phyloP scores from a whole-genome alignment of 202 grass and related monocot genomes.

The Miscanthus sacchariflorus region DNA sequence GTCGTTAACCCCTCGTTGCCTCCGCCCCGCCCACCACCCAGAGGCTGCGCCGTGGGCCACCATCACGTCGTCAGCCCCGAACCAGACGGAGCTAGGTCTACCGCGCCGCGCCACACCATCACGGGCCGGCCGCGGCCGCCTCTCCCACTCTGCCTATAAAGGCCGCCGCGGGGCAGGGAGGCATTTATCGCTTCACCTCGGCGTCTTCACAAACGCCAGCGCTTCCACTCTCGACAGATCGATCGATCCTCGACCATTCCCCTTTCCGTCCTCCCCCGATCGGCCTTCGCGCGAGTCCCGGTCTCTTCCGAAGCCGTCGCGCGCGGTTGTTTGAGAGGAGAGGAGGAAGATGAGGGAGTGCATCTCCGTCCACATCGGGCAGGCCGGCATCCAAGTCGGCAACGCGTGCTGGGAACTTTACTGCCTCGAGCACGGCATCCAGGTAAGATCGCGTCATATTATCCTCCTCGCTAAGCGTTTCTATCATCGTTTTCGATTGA shows the following conservation, averaged over 20 bases:
- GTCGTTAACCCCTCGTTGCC: background rate
- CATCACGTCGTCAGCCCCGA: background rate
- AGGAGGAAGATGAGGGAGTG: constrained; percentile 85
- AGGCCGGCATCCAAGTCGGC: constrained; percentile 96
- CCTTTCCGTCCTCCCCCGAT: background rate
- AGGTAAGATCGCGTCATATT: constrained; percentile 36
- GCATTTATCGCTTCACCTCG: background rate
- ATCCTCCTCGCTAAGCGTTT: background rate
- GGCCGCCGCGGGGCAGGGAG: background rate
- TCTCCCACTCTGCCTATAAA: constrained; percentile 39
- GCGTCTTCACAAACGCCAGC: constrained; percentile 84
- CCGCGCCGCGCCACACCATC: background rate
- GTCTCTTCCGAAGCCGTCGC: background rate
- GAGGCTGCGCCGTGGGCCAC: background rate
- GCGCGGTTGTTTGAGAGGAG: background rate
- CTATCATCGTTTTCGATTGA: background rate
- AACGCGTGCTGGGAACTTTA: constrained; percentile 98
- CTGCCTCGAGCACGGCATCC: constrained; percentile 93
- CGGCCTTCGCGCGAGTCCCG: background rate
- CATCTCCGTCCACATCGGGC: constrained; percentile 96
- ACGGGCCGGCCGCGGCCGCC: constrained; percentile 31
- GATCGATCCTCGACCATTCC: too few species aligned
- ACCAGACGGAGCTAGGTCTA: constrained; percentile 46
- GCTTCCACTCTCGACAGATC: background rate
- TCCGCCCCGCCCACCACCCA: background rate